Base-by-base conservation (phyloP, 768 basidiomycete genomes). In the Daedaleopsis sinensis region DNA sequence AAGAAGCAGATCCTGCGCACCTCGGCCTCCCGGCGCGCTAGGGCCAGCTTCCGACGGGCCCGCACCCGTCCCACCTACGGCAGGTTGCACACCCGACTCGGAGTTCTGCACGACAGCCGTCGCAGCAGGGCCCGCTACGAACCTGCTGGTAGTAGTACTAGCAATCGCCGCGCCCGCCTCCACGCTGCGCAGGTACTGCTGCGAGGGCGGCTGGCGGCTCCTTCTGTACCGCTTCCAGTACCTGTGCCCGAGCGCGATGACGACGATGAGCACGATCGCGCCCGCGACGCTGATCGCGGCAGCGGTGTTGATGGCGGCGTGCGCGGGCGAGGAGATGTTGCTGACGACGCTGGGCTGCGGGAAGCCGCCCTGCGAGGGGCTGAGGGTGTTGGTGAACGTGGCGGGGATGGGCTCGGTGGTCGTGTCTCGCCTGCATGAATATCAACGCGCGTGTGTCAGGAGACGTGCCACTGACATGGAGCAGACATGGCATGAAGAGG, bases 151-250 rank as follows among this genome's bases (percentile, higher is more conserved):
- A 11, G n/a, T 11, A 23, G 18, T n/a, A 19, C 4, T 47, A 19
- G 6, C 44, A 16, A 15, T n/a, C 44, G n/a, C 44, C 16, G 38
- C 47, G 24, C 5, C 49, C 44, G 10, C 42, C 47, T 2, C 38
- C 36, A 21, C 23, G 32, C 59, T 51, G 27, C 35, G 38, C 6
- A 55, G 35, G 32, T 52, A 61, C 48, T 37, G 48, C 54, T 53
- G 50, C 27, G 59, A 61, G 15, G 59, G 59, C 39, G 59, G 54
- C 39, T 51, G 39, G n/a, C 54, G 59, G 9, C 27, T 50, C 38
- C 38, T 21, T 53, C 38, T 43, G 24, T 54, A 27, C 19, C 52
- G 38, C 42, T 49, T 38, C 32, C 18, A 18, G 42, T 19, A 15
- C 19, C 12, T 2, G 38, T 51, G 15, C 48, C 27, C 39, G 27